Evolutionary conservation across 2,329 filamentous ascomycete genomes (phyloP).

Genomic region (Curvularia hawaiiensis): DNA sequence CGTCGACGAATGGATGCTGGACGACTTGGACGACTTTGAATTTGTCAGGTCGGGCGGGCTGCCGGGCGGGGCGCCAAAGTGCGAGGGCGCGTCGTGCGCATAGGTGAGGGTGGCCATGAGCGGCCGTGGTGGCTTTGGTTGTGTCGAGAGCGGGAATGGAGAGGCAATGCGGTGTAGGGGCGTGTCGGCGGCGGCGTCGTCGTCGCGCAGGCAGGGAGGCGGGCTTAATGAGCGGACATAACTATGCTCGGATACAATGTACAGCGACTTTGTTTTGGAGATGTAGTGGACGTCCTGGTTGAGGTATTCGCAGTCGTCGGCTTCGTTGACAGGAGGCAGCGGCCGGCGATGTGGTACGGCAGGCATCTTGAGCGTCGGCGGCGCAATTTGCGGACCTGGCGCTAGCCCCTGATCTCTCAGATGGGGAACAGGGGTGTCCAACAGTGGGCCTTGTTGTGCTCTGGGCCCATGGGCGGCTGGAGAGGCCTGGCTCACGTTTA

Average conservation of each 20-base stretch:
- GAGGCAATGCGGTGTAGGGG: slow-evolving; percentile 33
- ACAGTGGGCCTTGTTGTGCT: slow-evolving; percentile 23
- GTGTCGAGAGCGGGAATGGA: slow-evolving; percentile 19
- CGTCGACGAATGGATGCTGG: slow-evolving; percentile 80
- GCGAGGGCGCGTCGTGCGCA: slow-evolving; percentile 30
- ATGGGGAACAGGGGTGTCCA: slow-evolving; percentile 17
- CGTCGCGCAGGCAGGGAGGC: slow-evolving; percentile 31
- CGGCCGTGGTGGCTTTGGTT: slow-evolving; percentile 36
- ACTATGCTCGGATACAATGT: slow-evolving; percentile 45
- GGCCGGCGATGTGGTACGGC: slow-evolving; percentile 32
- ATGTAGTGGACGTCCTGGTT: slow-evolving; percentile 27
- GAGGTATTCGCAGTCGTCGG: slow-evolving; percentile 11
- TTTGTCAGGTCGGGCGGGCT: slow-evolving; percentile 79
- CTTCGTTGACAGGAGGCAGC: slow-evolving; percentile 19
- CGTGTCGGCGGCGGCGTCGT: slow-evolving; percentile 27
- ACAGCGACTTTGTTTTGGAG: slow-evolving; percentile 32
- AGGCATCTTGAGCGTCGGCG: slow-evolving; percentile 31
- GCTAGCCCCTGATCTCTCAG: slow-evolving; percentile 17
- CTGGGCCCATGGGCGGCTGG: slow-evolving; percentile 19
- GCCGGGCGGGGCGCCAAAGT: slow-evolving; percentile 58
- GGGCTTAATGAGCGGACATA: slow-evolving; percentile 43
- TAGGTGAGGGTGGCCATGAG: slow-evolving; percentile 47
- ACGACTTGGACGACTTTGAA: slow-evolving; percentile 90
- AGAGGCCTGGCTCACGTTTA: slow-evolving; percentile 5
- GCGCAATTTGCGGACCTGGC: slow-evolving; percentile 38